Conservation (phyloP, 306 rosid genomes). For the Sindora glabra region DNA sequence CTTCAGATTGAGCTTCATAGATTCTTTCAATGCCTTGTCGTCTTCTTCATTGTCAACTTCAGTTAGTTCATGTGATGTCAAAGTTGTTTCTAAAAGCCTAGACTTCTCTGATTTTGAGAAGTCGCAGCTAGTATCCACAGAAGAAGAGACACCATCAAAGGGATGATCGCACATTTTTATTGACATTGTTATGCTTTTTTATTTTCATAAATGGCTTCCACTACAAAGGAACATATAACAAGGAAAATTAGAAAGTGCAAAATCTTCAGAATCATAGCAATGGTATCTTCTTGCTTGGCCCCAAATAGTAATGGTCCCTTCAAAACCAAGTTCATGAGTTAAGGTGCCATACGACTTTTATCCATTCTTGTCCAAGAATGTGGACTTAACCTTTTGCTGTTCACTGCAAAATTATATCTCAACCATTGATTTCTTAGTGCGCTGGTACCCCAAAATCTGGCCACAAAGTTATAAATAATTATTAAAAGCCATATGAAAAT, state of each 20-base stretch:
- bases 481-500: too few relatives aligned
- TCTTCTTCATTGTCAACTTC: conserved; percentile 17
- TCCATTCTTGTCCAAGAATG: too few relatives aligned
- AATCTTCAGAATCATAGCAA: conserved; percentile 33
- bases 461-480: too few relatives aligned
- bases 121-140: conserved; percentile 45
- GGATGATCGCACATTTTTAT: conserved; percentile 60
- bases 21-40: conserved; percentile 14
- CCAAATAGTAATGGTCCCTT: too few relatives aligned
- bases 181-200: conserved; percentile 44
- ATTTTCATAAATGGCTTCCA: conserved; percentile 25
- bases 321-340: too few relatives aligned
- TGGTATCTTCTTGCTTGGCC: conserved; percentile 16
- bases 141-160: conserved; percentile 48
- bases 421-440: too few relatives aligned
- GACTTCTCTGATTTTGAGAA: conserved; percentile 23
- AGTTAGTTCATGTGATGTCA: too few relatives aligned
- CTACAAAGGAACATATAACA: conserved; percentile 17
- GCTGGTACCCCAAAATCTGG: too few relatives aligned
- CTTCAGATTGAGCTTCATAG: conserved; percentile 61
- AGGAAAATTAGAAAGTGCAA: conserved; percentile 25
- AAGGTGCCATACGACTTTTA: too few relatives aligned
- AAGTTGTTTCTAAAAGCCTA: conserved; percentile 18
- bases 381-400: too few relatives aligned
- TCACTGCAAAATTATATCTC: too few relatives aligned